Base-by-base conservation (phyloP, 257 asterid species). In the Solanum dulcamara region DNA sequence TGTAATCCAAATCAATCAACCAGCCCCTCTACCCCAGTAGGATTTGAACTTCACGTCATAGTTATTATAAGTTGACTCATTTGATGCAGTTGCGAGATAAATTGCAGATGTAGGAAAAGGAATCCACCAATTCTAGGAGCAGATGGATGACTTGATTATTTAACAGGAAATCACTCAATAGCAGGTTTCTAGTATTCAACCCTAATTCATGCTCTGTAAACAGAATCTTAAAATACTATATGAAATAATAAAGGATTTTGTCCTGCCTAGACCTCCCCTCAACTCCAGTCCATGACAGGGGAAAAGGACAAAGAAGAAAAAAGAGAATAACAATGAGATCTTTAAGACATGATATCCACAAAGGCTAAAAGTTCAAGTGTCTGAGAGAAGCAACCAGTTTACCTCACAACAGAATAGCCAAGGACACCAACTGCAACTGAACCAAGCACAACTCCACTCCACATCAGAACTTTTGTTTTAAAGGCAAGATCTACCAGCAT, bases 391-490 rank as follows among this genome's bases (percentile, higher is more conserved):
- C n/a, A 46, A 32, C 26, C 55, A 33, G 42, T 84, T 70, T 92
- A 96, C 99, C 99, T 96, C 83, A 90, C 91, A 82, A 90, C 89
- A 87, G 98, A 93, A 87, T 91, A 95, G 86, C 97, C 91, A 84
- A 95, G 92, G 87, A 96, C 68, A 42, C 97, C 97, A 53, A 95
- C 10, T 24, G 98, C 98, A 7, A 95, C 24, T 42, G 97, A 87
- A 86, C 99, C 97, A 64, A 97, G 86, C 62, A 93, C 88, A 44
- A 92, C 85, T 48, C 98, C 99, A 55, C 96, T 89, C 93, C 98
- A 97, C 86, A 92, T 83, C 77, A 94, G 86, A 28, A 92, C 85
- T 86, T 91, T 92, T 30, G 93, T 86, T 88, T 86, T 91, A 90
- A 90, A 92, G 84, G 94, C 90, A 85, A 97, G 98, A 84, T 94